A percentile compares a stretch with the other conserved stretches of the same genome.
phyloP scores from a whole-genome alignment of 441 rosid genomes.

The Gossypium davidsonii region DNA sequence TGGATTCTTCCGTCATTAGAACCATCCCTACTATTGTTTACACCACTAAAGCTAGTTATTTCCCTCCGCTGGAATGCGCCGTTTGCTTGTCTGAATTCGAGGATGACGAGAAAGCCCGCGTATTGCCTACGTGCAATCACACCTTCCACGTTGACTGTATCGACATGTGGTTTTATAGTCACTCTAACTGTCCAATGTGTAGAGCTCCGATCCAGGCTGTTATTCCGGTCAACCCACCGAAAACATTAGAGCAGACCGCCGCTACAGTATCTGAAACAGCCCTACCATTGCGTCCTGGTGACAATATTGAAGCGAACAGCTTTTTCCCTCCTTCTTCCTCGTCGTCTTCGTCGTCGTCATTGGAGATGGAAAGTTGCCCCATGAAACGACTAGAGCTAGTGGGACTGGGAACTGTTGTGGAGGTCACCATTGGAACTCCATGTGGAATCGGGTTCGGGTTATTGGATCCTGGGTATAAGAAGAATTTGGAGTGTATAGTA shows the following conservation, averaged over 20 bases:
- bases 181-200: constrained; percentile 54
- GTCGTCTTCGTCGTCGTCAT: constrained; percentile 8
- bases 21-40: constrained; percentile 29
- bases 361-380: constrained; percentile 22
- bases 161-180: constrained; percentile 53
- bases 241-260: background rate
- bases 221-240: constrained; percentile 3
- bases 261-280: background rate
- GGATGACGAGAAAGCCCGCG: constrained; percentile 40
- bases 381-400: constrained; percentile 24
- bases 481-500: constrained; percentile 19
- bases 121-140: constrained; percentile 46
- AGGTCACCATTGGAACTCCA: constrained; percentile 25
- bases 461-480: constrained; percentile 23
- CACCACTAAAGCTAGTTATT: background rate
- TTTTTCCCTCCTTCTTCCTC: constrained; percentile 4
- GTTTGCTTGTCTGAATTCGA: constrained; percentile 57
- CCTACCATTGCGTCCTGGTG: constrained; percentile 1
- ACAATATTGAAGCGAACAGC: constrained; percentile 21
- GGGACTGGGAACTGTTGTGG: constrained; percentile 26
- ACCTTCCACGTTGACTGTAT: constrained; percentile 54
- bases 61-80: constrained; percentile 30
- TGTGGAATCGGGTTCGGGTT: constrained; percentile 22
- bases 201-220: constrained; percentile 37
- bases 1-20: constrained; percentile 23